Evolutionary conservation across 306 rosid genomes (phyloP).

Genomic region (Pachyrhizus erosus): DNA sequence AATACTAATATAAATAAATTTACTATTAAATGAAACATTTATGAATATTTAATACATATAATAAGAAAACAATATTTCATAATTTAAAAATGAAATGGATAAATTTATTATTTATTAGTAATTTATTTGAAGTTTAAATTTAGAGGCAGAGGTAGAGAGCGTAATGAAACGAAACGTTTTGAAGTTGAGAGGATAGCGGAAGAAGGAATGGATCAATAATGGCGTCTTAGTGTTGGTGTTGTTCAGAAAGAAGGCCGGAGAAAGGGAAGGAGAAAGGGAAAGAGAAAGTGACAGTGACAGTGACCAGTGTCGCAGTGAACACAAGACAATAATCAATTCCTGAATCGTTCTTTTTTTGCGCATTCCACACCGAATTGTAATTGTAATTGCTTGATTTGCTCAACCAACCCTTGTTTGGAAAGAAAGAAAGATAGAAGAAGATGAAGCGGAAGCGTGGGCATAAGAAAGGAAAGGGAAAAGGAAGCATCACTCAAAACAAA

Average conservation of each 20-base stretch:
- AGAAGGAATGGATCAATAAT: background rate
- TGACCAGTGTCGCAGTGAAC: no score
- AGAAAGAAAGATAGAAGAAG: no score
- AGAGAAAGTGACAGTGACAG: no score
- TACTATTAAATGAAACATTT: background rate
- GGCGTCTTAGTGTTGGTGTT: background rate
- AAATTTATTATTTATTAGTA: background rate
- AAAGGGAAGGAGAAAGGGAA: no score
- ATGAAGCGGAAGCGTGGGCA: slow-evolving; percentile 92
- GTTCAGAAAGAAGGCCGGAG: no score
- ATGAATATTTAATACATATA: background rate
- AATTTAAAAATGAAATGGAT: background rate
- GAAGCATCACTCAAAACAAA: slow-evolving; percentile 27
- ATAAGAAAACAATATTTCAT: background rate
- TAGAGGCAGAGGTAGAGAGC: background rate
- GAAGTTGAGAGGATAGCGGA: slow-evolving; percentile 1
- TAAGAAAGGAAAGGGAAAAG: slow-evolving; percentile 74
- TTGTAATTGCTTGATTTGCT: slow-evolving; percentile 32
- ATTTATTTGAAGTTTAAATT: background rate
- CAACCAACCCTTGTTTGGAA: background rate
- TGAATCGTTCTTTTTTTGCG: no score
- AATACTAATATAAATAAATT: no score
- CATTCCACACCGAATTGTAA: no score
- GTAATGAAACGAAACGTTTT: slow-evolving; percentile 45
- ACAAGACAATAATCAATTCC: no score